Conservation (phyloP, 2,329 filamentous ascomycete genomes). For the Trichoderma asperellum region DNA sequence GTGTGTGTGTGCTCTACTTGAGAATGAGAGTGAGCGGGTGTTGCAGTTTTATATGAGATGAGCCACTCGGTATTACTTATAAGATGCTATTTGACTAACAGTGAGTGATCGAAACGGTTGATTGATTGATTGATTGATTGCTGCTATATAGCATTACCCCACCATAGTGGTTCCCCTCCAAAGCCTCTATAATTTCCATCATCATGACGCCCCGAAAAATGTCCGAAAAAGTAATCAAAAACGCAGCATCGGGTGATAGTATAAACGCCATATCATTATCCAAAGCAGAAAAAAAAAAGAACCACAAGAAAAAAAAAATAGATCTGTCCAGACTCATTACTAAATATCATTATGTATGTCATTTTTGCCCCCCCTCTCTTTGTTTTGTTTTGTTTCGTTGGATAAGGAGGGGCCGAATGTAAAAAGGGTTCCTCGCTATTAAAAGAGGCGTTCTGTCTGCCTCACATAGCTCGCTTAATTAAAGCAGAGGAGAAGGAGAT, state of each 20-base stretch:
- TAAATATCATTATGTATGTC: slow-evolving; percentile 1
- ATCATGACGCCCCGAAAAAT: slow-evolving; percentile 26
- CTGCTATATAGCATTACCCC: slow-evolving; percentile 4
- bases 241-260: slow-evolving; percentile 19
- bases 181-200: slow-evolving; percentile 1
- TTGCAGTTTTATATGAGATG: background rate
- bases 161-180: slow-evolving; percentile 16
- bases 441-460: background rate
- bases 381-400: background rate
- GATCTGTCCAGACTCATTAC: background rate
- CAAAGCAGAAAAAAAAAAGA: background rate
- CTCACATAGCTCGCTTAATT: background rate
- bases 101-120: background rate
- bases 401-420: background rate
- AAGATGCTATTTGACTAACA: slow-evolving; percentile 4
- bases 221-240: slow-evolving; percentile 14
- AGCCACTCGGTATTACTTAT: background rate
- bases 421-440: background rate
- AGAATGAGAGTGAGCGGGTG: background rate
- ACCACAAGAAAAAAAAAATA: background rate
- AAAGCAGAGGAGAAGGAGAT: background rate
- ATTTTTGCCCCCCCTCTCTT: background rate
- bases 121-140: background rate
- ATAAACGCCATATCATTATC: slow-evolving; percentile 15
- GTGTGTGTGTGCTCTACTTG: background rate